Conservation (phyloP, 106 monocot genomes). For the Acorus gramineus region DNA sequence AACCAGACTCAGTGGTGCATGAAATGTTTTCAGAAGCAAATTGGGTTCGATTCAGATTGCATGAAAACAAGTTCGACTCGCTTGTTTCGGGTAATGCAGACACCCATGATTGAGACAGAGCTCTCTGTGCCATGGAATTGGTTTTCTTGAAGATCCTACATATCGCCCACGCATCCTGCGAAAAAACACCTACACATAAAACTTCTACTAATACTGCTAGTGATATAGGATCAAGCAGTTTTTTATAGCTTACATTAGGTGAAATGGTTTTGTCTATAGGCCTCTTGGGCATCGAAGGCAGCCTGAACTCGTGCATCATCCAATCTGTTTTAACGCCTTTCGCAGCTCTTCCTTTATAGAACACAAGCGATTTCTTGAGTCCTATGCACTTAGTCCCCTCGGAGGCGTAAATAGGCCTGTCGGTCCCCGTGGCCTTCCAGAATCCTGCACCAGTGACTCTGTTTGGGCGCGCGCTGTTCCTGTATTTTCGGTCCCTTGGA, state of each 20-base stretch:
- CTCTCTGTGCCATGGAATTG: constrained; percentile 70
- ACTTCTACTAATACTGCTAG: background rate
- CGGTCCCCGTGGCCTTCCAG: constrained; percentile 98
- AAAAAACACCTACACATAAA: background rate
- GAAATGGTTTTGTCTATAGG: constrained; percentile 61
- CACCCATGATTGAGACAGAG: constrained; percentile 69
- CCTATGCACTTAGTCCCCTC: constrained; percentile 91
- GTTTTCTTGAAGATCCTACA: constrained; percentile 97
- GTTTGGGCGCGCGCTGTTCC: constrained; percentile 92
- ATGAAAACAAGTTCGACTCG: constrained; percentile 26
- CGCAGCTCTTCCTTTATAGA: constrained; percentile 97
- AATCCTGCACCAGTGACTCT: constrained; percentile 89
- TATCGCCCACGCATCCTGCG: constrained; percentile 95
- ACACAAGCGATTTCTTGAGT: constrained; percentile 97
- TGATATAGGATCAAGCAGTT: no score
- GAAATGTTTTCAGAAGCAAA: constrained; percentile 17
- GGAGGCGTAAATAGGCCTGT: constrained; percentile 86
- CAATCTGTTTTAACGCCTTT: constrained; percentile 92
- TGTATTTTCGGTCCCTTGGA: constrained; percentile 85
- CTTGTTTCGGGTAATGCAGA: constrained; percentile 30
- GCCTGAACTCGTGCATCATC: constrained; percentile 99
- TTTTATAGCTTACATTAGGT: constrained; percentile 35
- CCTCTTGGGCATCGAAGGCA: constrained; percentile 47
- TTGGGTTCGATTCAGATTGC: constrained; percentile 6
- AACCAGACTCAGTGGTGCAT: constrained; percentile 13